These are phyloP conservation scores for Rheum nobile DNA, from an alignment of 148 eudicot species.

Conservation along the genomic window DNA sequence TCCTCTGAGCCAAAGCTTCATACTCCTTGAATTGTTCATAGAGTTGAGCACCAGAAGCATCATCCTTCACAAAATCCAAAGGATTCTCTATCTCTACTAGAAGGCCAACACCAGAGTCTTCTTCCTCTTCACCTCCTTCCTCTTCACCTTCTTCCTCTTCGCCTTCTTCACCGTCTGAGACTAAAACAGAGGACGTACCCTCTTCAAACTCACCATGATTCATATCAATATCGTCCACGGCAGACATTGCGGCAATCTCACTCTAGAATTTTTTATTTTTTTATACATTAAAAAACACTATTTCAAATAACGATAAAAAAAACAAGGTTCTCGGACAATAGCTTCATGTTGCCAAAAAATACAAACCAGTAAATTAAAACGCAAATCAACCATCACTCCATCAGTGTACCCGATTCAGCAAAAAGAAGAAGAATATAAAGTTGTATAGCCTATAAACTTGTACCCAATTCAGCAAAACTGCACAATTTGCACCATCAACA, in stretches of 20 bases:
- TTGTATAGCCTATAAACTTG: no score
- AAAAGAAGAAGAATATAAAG: no score
- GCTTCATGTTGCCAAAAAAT: no score
- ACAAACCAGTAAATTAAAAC: no score
- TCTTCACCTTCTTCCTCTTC: conserved; percentile 22
- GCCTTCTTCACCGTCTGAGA: conserved; percentile 12
- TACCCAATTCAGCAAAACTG: no score
- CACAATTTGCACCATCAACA: no score
- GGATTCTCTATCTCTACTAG: conserved; percentile 63
- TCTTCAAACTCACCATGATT: neutral
- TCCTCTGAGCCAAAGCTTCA: conserved; percentile 55
- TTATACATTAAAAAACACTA: no score
- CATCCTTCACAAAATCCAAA: conserved; percentile 35
- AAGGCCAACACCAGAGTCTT: conserved; percentile 28
- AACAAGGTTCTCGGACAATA: no score
- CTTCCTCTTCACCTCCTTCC: conserved; percentile 27
- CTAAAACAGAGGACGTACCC: neutral
- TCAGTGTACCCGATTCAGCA: no score
- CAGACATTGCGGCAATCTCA: neutral
- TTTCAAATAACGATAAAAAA: no score
- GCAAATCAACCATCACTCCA: no score
- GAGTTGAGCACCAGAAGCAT: conserved; percentile 31
- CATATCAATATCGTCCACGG: neutral
- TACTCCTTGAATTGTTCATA: conserved; percentile 60
- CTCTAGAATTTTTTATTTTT: no score